These are phyloP conservation scores for Chamaecyparis obtusa DNA, from an alignment of 75 land plant genomes.

Conservation along the genomic window DNA sequence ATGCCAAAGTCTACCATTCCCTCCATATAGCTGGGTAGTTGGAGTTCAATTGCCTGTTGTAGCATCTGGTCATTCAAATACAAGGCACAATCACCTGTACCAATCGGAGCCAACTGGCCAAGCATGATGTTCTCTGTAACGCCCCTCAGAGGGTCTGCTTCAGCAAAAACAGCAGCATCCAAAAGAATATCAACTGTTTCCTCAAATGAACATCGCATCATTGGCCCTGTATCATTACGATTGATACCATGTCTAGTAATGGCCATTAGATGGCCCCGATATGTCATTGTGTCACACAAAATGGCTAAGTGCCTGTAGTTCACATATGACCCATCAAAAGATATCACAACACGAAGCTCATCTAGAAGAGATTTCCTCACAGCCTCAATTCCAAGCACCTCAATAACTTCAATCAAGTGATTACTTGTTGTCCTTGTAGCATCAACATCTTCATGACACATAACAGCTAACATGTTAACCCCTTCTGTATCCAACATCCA, in stretches of 20 bases:
- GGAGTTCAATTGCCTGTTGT: conserved; percentile 92
- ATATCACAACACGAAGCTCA: conserved; percentile 92
- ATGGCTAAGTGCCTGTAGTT: conserved; percentile 95
- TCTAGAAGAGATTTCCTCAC: conserved; percentile 82
- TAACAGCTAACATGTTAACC: conserved; percentile 92
- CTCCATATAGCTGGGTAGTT: conserved; percentile 95
- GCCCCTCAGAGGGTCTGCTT: conserved; percentile 84
- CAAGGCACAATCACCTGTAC: conserved; percentile 80
- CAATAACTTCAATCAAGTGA: conserved; percentile 94
- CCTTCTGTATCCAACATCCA: conserved; percentile 99
- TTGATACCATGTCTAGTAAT: conserved; percentile 98
- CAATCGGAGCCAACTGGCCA: conserved; percentile 96
- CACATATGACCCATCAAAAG: conserved; percentile 97
- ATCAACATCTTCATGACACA: conserved; percentile 97
- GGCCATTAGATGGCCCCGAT: conserved; percentile 96
- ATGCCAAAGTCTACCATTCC: conserved; percentile 34
- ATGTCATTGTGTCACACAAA: conserved; percentile 94
- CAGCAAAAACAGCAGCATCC: conserved; percentile 96
- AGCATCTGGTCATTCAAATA: conserved; percentile 91
- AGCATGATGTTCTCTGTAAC: conserved; percentile 98
- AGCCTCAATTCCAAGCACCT: conserved; percentile 98
- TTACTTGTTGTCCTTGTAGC: conserved; percentile 87
- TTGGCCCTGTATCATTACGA: conserved; percentile 91
- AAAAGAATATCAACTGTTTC: conserved; percentile 97
- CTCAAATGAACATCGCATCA: conserved; percentile 99